A percentile compares a stretch with the other conserved stretches of the same genome.
phyloP scores from a whole-genome alignment of 306 rosid species.

The Geum urbanum region DNA sequence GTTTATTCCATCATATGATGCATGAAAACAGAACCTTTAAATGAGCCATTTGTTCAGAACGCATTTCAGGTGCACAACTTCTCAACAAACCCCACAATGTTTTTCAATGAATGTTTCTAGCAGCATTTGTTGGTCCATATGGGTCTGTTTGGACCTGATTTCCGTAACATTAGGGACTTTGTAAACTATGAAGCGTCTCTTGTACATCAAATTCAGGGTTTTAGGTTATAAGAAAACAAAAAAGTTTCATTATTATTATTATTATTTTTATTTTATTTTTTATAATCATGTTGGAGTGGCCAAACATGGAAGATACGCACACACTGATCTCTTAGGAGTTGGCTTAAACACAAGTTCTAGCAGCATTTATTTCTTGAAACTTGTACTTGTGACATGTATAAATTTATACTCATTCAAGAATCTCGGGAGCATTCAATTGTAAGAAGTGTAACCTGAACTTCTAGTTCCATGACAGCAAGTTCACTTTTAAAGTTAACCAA shows the following conservation, averaged over 20 bases:
- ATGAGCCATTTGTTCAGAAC: background rate
- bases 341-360: background rate
- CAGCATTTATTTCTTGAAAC: background rate
- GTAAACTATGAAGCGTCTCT: too few relatives aligned
- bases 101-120: background rate
- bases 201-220: too few relatives aligned
- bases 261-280: background rate
- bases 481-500: constrained; percentile 72
- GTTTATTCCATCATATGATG: background rate
- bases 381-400: background rate
- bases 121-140: background rate
- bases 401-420: constrained; percentile 1
- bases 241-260: background rate
- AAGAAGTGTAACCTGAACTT: constrained; percentile 62
- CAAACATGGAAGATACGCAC: background rate
- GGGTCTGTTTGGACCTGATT: background rate
- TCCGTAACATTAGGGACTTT: too few relatives aligned
- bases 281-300: background rate
- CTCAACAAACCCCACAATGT: background rate
- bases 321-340: background rate
- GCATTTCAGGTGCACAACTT: background rate
- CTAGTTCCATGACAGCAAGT: constrained; percentile 72
- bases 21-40: background rate
- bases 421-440: constrained; percentile 12
- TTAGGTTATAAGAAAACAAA: background rate